These are phyloP conservation scores for Podospora pseudopauciseta DNA, from an alignment of 495 filamentous ascomycete genomes.

Conservation along the genomic window DNA sequence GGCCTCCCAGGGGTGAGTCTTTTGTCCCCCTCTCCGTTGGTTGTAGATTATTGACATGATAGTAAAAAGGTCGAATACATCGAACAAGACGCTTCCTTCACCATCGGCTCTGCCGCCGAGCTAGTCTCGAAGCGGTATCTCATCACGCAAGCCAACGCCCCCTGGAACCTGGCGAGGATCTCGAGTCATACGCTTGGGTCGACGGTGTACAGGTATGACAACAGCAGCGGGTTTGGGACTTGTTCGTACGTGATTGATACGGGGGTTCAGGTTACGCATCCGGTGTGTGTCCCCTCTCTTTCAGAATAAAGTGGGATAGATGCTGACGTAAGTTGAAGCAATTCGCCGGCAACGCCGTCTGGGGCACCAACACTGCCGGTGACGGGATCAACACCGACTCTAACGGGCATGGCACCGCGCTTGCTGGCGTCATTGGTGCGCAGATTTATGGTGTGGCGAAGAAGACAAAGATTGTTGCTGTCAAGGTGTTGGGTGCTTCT, in stretches of 20 bases:
- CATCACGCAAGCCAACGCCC: slow-evolving; percentile 37
- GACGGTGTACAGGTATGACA: slow-evolving; percentile 54
- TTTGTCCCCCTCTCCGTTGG: not conserved
- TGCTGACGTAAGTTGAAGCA: slow-evolving; percentile 20
- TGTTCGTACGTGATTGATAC: slow-evolving; percentile 56
- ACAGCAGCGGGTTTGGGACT: slow-evolving; percentile 49
- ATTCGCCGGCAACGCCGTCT: slow-evolving; percentile 52
- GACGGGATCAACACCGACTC: slow-evolving; percentile 30
- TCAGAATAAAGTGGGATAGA: slow-evolving; percentile 20
- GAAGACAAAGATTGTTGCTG: slow-evolving; percentile 55
- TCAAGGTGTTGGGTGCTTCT: slow-evolving; percentile 57
- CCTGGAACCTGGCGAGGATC: slow-evolving; percentile 57
- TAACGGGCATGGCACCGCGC: slow-evolving; percentile 54
- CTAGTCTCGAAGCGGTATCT: slow-evolving; percentile 6
- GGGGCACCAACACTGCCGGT: slow-evolving; percentile 28
- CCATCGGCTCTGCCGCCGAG: slow-evolving; percentile 21
- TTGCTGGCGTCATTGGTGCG: slow-evolving; percentile 57
- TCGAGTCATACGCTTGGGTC: slow-evolving; percentile 50
- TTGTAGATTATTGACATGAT: not conserved
- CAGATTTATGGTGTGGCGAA: slow-evolving; percentile 60
- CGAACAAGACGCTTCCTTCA: slow-evolving; percentile 42
- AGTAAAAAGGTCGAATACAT: slow-evolving; percentile 39
- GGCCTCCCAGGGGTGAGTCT: not conserved
- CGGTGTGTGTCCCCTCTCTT: slow-evolving; percentile 31
- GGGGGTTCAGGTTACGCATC: slow-evolving; percentile 52